Evolutionary conservation across 768 basidiomycete genomes (phyloP), one percentile per base, ranked within the genome.

Genomic region (Termitomyces eurrhizus): DNA sequence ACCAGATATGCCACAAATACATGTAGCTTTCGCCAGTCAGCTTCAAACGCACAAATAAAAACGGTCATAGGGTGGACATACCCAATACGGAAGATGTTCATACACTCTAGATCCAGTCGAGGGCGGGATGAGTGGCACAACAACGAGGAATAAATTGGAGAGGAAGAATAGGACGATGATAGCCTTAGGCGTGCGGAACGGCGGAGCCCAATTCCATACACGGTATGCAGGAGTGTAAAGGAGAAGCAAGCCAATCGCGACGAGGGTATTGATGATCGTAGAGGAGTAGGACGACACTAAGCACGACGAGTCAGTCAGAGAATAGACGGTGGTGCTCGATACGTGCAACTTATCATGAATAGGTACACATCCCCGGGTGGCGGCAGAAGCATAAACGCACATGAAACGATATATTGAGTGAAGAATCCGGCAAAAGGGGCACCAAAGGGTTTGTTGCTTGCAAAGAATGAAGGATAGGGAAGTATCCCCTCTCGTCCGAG

Each of bases 291-390:
- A 84, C 1, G 79, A 78, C 18, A 84, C 87, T 89, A 56, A 45
- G 45, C 37, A 42, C 39, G 42, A 48, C 26, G 37, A n/a, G 8
- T 37, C 6, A 32, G 33, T 12, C 26, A 29, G 16, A 21, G 37
- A 42, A 37, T 26, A 24, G 49, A 14, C 16, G 36, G 18, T n/a
- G 18, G 33, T 24, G 18, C 8, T 9, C 14, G 39, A 18, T 24
- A 70, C 87, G 62, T 55, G 87, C 89, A 68, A 66, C 83, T 88
- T 58, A 89, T 77, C 65, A 86, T 78, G 71, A 92, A 90, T 35
- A 84, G 77, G 66, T 89, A 92, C 0, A 87, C 88, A 64, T 92
- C 90, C 3, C 91, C 89, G 0, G 87, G 80, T 0, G 90, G 90
- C 0, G 86, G 77, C 1, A 77, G 76, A 7, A 84, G 65, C 51